Base-by-base conservation (phyloP, 768 basidiomycete genomes). In the Tulasnella sp. region DNA sequence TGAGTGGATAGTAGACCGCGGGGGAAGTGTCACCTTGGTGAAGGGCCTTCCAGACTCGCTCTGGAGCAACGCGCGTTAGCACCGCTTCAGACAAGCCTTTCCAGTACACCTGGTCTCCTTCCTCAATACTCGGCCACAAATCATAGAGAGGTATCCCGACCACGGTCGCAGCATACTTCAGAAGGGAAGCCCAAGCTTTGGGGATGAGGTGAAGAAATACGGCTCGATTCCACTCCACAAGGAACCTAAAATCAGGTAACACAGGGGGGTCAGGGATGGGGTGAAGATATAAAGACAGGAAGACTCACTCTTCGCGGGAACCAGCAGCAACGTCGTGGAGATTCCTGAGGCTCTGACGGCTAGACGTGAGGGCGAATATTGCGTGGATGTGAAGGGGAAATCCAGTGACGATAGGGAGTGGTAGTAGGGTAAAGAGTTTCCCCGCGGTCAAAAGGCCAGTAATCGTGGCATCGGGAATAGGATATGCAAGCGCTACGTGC, bases 371-470 rank as follows among this genome's bases (percentile, higher is more conserved):
- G 0, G 78, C 75, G 58, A 81, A 79, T 2, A 76, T 60, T 0
- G 70, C 76, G 61, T 81, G 77, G 1, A 79, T 60, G 59, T 80
- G 78, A 4, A 71, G 68, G 0, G 75, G 73, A 54, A 78, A 78
- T 3, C 71, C 70, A 0, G 79, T 79, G 1, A 63, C 59, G 23
- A 80, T 66, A 0, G 80, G 79, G 49, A 81, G 68, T 0, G 78
- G 78, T 3, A 80, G 73, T 44, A 70, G 76, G 0, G 78, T 78
- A 64, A 78, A 81, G 15, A 81, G 68, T 1, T 75, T 70, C 1
- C 79, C 79, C 21, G 27, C 5, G 17, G 24, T 26, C 34, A 38
- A n/a, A 5, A 27, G 5, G 23, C 23, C 17, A 23, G 27, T 11
- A 13, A 34, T 26, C 13, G 41, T n/a, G 17, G 58, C 54, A 15